These are phyloP conservation scores for Conoideocrella luteorostrata DNA, from an alignment of 2,329 filamentous ascomycete genomes.

Conservation along the genomic window DNA sequence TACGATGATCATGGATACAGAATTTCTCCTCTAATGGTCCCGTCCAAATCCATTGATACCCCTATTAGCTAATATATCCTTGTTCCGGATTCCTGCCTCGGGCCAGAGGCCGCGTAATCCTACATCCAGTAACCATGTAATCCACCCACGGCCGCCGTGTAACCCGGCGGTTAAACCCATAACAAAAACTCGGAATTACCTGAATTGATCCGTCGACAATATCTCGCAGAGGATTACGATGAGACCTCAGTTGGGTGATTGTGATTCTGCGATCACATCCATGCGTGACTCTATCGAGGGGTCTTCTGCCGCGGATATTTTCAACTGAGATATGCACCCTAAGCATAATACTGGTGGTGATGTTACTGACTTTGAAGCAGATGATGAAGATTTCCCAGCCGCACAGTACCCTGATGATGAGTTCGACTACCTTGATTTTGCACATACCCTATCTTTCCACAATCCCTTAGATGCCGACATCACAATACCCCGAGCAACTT, in stretches of 20 bases:
- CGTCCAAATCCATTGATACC: slow-evolving; percentile 36
- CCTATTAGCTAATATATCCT: too few species aligned
- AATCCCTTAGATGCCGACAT: slow-evolving; percentile 36
- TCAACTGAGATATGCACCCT: slow-evolving; percentile 22
- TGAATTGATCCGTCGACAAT: slow-evolving; percentile 21
- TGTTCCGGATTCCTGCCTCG: too few species aligned
- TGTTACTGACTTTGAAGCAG: slow-evolving; percentile 25
- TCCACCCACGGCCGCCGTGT: too few species aligned
- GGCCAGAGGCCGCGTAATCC: too few species aligned
- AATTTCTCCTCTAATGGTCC: slow-evolving; percentile 23
- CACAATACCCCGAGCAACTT: slow-evolving; percentile 36
- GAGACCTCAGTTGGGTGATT: slow-evolving; percentile 40
- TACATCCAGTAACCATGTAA: too few species aligned
- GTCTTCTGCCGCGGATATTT: slow-evolving; percentile 25
- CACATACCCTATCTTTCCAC: slow-evolving; percentile 16
- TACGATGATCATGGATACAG: too few species aligned
- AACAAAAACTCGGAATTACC: slow-evolving; percentile 25
- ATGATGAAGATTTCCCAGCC: slow-evolving; percentile 31
- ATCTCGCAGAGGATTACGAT: slow-evolving; percentile 34
- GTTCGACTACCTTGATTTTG: slow-evolving; percentile 21
- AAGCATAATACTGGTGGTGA: slow-evolving; percentile 23
- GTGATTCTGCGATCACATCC: slow-evolving; percentile 37
- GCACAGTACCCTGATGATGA: slow-evolving; percentile 34
- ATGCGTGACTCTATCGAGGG: slow-evolving; percentile 40
- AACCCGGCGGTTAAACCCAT: too few species aligned